Conservation (phyloP, 1,284 basidiomycete species). For the Pseudozyma flocculosa region DNA sequence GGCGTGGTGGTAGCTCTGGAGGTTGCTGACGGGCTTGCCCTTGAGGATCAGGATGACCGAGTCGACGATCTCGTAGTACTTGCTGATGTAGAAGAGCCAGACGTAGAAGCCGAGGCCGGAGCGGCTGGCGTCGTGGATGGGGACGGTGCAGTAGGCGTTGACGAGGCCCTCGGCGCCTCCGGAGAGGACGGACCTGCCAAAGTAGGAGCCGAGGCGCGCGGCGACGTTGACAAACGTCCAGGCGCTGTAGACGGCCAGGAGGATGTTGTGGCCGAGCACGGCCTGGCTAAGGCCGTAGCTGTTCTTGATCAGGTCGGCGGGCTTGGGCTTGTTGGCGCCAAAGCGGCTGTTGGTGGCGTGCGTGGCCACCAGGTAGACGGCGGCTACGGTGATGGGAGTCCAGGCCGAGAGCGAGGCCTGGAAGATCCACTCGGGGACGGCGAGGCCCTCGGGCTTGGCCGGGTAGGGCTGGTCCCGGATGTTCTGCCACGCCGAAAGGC, state of each 20-base stretch:
- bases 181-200: conserved; percentile 13
- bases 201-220: conserved; percentile 23
- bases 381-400: conserved; percentile 20
- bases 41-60: conserved; percentile 57
- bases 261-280: conserved; percentile 54
- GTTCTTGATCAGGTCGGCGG: conserved; percentile 36
- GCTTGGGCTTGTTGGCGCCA: conserved; percentile 32
- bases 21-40: conserved; percentile 54
- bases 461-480: conserved; percentile 33
- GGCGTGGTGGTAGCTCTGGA: conserved; percentile 49
- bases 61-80: conserved; percentile 58
- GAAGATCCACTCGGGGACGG: conserved; percentile 26
- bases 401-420: conserved; percentile 34
- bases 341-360: conserved; percentile 32
- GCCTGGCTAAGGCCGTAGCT: conserved; percentile 27
- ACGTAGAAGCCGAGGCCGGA: conserved; percentile 43
- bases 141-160: conserved; percentile 56
- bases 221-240: conserved; percentile 47
- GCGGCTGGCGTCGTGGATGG: conserved; percentile 44
- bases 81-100: conserved; percentile 57
- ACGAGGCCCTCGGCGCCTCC: conserved; percentile 38
- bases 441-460: conserved; percentile 34
- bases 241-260: conserved; percentile 49
- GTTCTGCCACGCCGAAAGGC: conserved; percentile 18
- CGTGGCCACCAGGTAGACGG: conserved; percentile 38